Base-by-base conservation (phyloP, 2,329 filamentous ascomycete genomes). In the Penicillium oxalicum region DNA sequence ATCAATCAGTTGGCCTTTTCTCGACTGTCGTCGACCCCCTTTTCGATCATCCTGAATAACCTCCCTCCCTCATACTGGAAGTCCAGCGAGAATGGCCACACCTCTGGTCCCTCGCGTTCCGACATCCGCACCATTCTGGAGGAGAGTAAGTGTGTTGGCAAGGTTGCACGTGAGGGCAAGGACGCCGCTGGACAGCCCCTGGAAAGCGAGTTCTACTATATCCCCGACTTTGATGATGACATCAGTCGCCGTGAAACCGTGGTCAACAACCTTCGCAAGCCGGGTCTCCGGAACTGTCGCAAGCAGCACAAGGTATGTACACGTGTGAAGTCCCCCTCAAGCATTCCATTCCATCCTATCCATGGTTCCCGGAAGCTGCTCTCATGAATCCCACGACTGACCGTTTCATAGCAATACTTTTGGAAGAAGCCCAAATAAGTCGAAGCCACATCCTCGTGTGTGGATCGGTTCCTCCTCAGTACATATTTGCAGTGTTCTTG, bases 201-300 rank as follows among this genome's bases (percentile, higher is more conserved):
- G 1, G 91, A 98, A 76, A 94, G 88, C 74, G 91, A 98, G 69
- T 97, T 94, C 68, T 97, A 97, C 71, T 98, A 98, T 64, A 77
- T 96, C 6, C 87, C 91, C 0, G 91, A 97, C 68, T 78, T 83
- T 62, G 93, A 98, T 65, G 75, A 78, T 2, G 90, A 97, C 64
- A 79, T 84, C 54, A 81, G 86, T 64, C 81, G 91, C 51, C 82
- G 87, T 44, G 80, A 88, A 46, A 87, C 90, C 24, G 89, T 96
- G 11, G 88, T 91, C 1, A 84, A 91, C 57, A 88, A 88, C 45
- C 75, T 96, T 66, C 80, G 89, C 48, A 95, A 95, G 71, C 91
- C 91, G 38, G 93, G 89, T 60, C 74, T 98, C 62, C 80, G 93
- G 57, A 86, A 84, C 63, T 96, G 93, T 65, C 81, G 93, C 63